Base-by-base conservation (phyloP, 805 yeast species). In the Yarrowia alimentaria region DNA sequence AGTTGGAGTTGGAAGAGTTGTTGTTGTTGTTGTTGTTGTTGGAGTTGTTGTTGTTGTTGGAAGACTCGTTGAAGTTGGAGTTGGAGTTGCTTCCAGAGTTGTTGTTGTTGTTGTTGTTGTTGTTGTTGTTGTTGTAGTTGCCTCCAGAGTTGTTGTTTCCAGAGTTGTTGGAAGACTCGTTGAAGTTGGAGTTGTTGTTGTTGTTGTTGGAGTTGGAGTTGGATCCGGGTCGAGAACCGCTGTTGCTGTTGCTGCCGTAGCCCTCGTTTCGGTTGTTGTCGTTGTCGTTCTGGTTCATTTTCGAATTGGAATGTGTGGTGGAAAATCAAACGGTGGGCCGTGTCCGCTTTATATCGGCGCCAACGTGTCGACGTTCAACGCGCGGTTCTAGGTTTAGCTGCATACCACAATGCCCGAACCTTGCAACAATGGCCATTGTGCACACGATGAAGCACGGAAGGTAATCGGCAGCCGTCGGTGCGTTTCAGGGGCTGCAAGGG, bases 251-350 rank as follows among this genome's bases (percentile, higher is more conserved):
- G 30, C 22, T 16, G 43, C 16, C 16, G 35, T 10, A 32, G 34
- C 6, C 7, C 18, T 31, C 12, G 34, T 31, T 31, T n/a, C n/a
- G n/a, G n/a, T n/a, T n/a, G 43, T 37, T 37, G 43, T 24, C 19
- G 28, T 34, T 19, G 8, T 24, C 29, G 43, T 37, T 37, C n/a
- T 19, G 30, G 45, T 35, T 35, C 42, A 35, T 35, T 34, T 22
- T 35, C 6, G 24, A 21, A 6, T 10, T 19, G 24, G 47, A 13
- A 28, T n/a, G 12, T 38, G 30, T 3, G 10, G 17, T 11, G 14
- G 12, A 26, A 18, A 12, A n/a, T n/a, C n/a, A n/a, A 11, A 17
- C 22, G 30, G 16, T n/a, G 22, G 28, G n/a, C 11, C 12, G n/a
- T 17, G 6, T 16, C 11, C 30, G 21, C 13, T 37, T 37, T 37